Evolutionary conservation across 768 basidiomycete species (phyloP).

Genomic region (Tremella yokohamensis): DNA sequence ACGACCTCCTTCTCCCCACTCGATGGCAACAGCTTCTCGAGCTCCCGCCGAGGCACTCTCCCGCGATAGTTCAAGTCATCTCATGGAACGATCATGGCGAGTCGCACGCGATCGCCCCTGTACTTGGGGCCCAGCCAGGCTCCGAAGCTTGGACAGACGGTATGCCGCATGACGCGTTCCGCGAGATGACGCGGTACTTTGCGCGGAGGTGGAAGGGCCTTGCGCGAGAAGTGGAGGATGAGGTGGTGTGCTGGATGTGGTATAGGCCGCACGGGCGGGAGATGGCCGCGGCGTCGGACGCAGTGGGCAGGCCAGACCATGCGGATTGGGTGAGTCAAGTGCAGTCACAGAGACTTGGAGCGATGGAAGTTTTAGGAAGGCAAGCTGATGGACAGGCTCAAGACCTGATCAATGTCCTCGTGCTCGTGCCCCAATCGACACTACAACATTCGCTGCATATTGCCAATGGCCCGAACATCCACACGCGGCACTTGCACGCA

Average conservation of each 20-base stretch:
- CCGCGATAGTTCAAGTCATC: constrained; percentile 48
- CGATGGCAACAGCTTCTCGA: constrained; percentile 42
- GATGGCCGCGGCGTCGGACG: constrained; percentile 22
- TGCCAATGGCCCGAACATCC: constrained; percentile 9
- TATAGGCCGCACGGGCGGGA: constrained; percentile 42
- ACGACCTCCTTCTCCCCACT: constrained; percentile 45
- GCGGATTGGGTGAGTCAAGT: constrained; percentile 42
- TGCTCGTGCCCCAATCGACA: constrained; percentile 23
- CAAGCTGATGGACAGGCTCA: constrained; percentile 29
- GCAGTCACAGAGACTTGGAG: neutral
- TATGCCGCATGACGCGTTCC: constrained; percentile 44
- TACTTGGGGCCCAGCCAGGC: constrained; percentile 48
- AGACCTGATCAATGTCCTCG: constrained; percentile 45
- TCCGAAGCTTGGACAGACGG: constrained; percentile 47
- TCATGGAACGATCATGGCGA: constrained; percentile 53
- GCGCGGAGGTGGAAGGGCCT: constrained; percentile 27
- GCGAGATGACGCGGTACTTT: constrained; percentile 41
- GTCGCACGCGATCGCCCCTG: constrained; percentile 46
- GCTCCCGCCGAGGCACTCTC: constrained; percentile 21
- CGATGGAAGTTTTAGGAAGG: neutral
- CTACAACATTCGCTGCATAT: constrained; percentile 5
- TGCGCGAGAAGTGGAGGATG: constrained; percentile 7
- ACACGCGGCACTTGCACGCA: constrained; percentile 8
- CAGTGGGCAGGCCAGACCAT: constrained; percentile 37
- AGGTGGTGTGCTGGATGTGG: constrained; percentile 21